A percentile compares a stretch with the other conserved stretches of the same genome.
These are phyloP conservation scores for Hymenotorrendiella dingleyae DNA, from an alignment of 2,329 filamentous ascomycete species.

Conservation along the genomic window DNA sequence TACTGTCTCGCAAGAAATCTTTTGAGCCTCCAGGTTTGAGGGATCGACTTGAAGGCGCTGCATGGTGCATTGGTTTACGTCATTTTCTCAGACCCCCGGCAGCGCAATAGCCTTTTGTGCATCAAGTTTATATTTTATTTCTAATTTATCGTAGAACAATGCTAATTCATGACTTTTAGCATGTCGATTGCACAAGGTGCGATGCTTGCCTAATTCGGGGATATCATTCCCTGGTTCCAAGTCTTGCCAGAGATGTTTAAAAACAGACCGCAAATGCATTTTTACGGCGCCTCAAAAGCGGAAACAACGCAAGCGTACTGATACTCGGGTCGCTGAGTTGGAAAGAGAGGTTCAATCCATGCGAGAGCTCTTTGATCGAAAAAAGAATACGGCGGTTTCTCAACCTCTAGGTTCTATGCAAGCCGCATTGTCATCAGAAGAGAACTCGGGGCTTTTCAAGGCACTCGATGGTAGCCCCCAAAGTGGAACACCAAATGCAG, in stretches of 20 bases:
- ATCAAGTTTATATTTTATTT: no score
- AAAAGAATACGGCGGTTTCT: constrained; percentile 5
- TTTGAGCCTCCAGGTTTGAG: no score
- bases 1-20: no score
- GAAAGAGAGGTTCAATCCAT: constrained; percentile 35
- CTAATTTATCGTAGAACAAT: no score
- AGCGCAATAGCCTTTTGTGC: no score
- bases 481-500: neutral
- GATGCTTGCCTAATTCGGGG: constrained; percentile 30
- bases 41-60: no score
- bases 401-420: neutral
- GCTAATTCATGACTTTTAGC: no score
- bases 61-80: no score
- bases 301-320: constrained; percentile 36
- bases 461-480: neutral
- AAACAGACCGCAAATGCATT: constrained; percentile 31
- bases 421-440: neutral
- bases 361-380: constrained; percentile 29
- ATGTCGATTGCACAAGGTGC: constrained; percentile 35
- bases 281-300: constrained; percentile 33
- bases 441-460: neutral
- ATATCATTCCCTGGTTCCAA: constrained; percentile 8
- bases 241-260: constrained; percentile 32
- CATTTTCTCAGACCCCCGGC: no score
- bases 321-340: constrained; percentile 36